Conservation (phyloP, 495 filamentous ascomycete genomes). For the Penicillium cinerascens region DNA sequence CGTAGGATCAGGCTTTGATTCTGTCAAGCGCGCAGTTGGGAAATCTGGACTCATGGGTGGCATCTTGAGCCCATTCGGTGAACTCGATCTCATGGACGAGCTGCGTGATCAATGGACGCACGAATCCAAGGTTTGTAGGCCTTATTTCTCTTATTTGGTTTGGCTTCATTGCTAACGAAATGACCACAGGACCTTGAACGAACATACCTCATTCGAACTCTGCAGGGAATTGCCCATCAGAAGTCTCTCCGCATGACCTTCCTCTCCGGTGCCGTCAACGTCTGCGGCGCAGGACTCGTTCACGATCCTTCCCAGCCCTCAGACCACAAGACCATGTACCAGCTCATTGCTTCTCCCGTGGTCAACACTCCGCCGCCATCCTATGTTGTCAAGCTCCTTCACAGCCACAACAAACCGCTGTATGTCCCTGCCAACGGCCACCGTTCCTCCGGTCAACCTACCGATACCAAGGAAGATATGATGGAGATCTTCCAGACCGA, state of each 20-base stretch:
- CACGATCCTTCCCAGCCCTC: slow-evolving; percentile 87
- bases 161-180: slow-evolving; percentile 6
- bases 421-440: slow-evolving; percentile 92
- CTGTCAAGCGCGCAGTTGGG: slow-evolving; percentile 92
- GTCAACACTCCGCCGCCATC: slow-evolving; percentile 81
- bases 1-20: slow-evolving; percentile 85
- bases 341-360: slow-evolving; percentile 86
- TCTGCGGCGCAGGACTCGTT: slow-evolving; percentile 86
- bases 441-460: slow-evolving; percentile 53
- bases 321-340: slow-evolving; percentile 99
- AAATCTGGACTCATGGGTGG: slow-evolving; percentile 93
- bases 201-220: slow-evolving; percentile 91
- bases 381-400: slow-evolving; percentile 87
- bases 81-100: slow-evolving; percentile 92
- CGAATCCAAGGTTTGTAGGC: slow-evolving; percentile 68
- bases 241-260: slow-evolving; percentile 96
- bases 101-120: slow-evolving; percentile 97
- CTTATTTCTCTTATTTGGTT: neutral
- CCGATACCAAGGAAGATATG: slow-evolving; percentile 98
- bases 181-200: slow-evolving; percentile 73
- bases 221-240: slow-evolving; percentile 90
- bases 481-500: slow-evolving; percentile 97
- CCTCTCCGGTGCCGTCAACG: slow-evolving; percentile 86
- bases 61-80: slow-evolving; percentile 93
- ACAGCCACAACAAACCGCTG: slow-evolving; percentile 77